Evolutionary conservation across 2,329 filamentous ascomycete species (phyloP).

Genomic region (Fusarium verticillioides): DNA sequence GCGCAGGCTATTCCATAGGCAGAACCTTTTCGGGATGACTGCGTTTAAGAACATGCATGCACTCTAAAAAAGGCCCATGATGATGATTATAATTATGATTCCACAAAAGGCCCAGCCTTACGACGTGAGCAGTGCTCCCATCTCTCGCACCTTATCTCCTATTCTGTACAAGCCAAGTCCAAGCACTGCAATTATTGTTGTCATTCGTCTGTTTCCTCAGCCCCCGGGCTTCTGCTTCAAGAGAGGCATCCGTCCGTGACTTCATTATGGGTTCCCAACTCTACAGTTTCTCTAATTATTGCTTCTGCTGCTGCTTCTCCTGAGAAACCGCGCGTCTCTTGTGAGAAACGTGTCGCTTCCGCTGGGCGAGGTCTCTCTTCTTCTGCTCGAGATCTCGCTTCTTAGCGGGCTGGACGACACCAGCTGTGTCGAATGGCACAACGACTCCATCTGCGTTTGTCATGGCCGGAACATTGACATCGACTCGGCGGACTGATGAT

Average conservation of each 20-base stretch:
- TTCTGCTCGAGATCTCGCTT: constrained; percentile 24
- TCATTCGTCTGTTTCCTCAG: constrained; percentile 4
- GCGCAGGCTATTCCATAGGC: background rate
- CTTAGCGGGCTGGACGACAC: constrained; percentile 56
- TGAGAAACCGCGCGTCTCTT: constrained; percentile 7
- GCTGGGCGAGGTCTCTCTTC: constrained; percentile 3
- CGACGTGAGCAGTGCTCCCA: constrained; percentile 18
- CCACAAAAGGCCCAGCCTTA: constrained; percentile 18
- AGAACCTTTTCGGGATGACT: constrained; percentile 4
- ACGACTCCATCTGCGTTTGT: constrained; percentile 57
- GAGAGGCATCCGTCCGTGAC: constrained; percentile 12
- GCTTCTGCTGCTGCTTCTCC: constrained; percentile 13
- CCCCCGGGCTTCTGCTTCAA: background rate
- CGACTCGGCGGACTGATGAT: constrained; percentile 34
- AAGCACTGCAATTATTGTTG: constrained; percentile 11
- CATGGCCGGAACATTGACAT: constrained; percentile 58
- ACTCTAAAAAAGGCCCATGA: background rate
- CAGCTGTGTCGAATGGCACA: constrained; percentile 56
- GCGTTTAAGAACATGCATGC: background rate
- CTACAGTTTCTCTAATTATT: constrained; percentile 2
- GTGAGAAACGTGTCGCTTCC: constrained; percentile 1
- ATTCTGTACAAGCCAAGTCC: constrained; percentile 21
- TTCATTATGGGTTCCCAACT: constrained; percentile 17
- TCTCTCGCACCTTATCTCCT: constrained; percentile 25
- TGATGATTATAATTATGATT: constrained; percentile 13